phyloP scores from a whole-genome alignment of 305 asterid genomes.

The Coffea humblotiana region DNA sequence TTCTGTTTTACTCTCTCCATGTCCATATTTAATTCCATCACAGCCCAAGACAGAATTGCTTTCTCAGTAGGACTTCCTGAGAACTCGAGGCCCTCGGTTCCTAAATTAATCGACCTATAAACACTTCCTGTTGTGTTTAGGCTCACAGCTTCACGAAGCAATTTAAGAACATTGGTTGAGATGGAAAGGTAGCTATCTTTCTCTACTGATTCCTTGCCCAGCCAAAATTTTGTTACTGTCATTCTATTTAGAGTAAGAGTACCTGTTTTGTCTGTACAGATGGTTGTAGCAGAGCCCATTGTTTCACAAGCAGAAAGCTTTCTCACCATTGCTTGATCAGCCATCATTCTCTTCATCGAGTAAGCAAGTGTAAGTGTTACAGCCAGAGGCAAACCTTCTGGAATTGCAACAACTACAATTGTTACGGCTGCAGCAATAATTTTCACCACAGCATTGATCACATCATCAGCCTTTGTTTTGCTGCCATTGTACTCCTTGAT shows the following conservation, averaged over 20 bases:
- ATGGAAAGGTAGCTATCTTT: conserved; percentile 8
- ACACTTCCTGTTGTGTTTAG: conserved; percentile 56
- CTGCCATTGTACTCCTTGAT: conserved; percentile 39
- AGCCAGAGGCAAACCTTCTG: conserved; percentile 63
- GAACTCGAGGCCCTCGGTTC: conserved; percentile 25
- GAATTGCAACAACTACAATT: conserved; percentile 70
- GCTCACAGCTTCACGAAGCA: conserved; percentile 49
- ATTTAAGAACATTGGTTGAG: conserved; percentile 29
- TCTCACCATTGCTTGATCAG: conserved; percentile 60
- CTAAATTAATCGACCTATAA: conserved; percentile 7
- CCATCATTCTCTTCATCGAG: conserved; percentile 65
- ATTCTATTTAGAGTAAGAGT: conserved; percentile 59
- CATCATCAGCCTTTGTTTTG: conserved; percentile 41
- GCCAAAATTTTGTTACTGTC: conserved; percentile 60
- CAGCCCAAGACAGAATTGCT: conserved; percentile 72
- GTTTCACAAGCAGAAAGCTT: conserved; percentile 59
- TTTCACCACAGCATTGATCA: conserved; percentile 51
- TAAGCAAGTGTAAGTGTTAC: conserved; percentile 58
- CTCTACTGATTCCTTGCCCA: conserved; percentile 35
- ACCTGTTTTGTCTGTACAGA: conserved; percentile 65
- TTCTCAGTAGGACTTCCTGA: conserved; percentile 71
- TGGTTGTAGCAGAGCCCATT: conserved; percentile 59
- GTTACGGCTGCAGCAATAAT: conserved; percentile 73
- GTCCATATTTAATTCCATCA: conserved; percentile 50
- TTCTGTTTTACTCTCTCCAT: conserved; percentile 41